Base-by-base conservation (phyloP, 176 grass and related monocot species). In the Ananas comosus region DNA sequence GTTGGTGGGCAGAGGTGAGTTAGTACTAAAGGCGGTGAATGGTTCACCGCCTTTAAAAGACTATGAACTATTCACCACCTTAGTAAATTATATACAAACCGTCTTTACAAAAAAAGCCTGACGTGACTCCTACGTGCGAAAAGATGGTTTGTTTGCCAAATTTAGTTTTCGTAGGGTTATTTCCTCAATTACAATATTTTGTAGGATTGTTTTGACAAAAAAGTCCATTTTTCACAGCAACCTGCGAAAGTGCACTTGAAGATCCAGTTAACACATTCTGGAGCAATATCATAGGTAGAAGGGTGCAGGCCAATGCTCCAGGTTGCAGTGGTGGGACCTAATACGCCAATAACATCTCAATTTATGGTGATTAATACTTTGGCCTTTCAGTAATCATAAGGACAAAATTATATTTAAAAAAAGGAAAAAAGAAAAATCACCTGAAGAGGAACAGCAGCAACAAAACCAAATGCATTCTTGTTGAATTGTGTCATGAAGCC, bases 401-500 rank as follows among this genome's bases (percentile, higher is more conserved):
- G 53, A n/a, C 14, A 57, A 58, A 18, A 13, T n/a, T 58, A 27
- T 27, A 27, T 27, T 27, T 2, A 27, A 27, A 27, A 27, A 27
- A 27, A 27, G 2, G 2, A 27, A 27, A 27, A 27, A 64, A 58
- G n/a, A 61, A 54, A 16, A 58, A 49, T 70, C 51, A 93, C 94
- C 89, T 99, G 90, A 75, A 93, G 82, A 88, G 94, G 87, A 70
- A 78, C 86, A 70, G 81, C 89, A 51, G 94, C 90, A 70, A 82
- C 86, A 78, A 99, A 74, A 73, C 94, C 89, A 82, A 99, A 91
- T 28, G 94, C 86, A 64, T 93, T 99, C 80, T 99, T 99, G 85
- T 93, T 99, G 83, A 99, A 99, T 75, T 99, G 94, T 64, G 93
- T 99, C 94, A 93, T 99, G 80, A 99, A 99, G 71, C 90, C 94